Percentiles rank a stretch among this genome's conserved stretches.
phyloP scores from a whole-genome alignment of 2,329 filamentous ascomycete species.

The Penicillium sp. region DNA sequence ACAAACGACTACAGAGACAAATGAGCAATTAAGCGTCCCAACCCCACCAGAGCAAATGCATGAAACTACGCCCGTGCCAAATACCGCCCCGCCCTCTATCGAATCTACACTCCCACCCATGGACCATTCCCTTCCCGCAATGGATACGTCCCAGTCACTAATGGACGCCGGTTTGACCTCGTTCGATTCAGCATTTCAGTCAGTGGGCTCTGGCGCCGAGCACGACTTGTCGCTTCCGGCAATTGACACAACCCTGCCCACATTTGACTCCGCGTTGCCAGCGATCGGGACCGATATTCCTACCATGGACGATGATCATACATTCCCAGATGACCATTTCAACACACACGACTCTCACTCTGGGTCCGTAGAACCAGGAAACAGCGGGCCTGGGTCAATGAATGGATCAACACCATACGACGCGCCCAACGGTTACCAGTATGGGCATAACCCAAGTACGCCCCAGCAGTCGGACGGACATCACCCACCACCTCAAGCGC shows the following conservation, averaged over 20 bases:
- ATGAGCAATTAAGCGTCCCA: background rate
- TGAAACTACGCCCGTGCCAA: conserved; percentile 2
- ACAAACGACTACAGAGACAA: background rate
- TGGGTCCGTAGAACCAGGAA: conserved; percentile 15
- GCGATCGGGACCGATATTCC: conserved; percentile 34
- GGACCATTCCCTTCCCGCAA: conserved; percentile 20
- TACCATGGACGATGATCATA: conserved; percentile 30
- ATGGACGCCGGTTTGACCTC: conserved; percentile 27
- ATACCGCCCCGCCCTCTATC: conserved; percentile 13
- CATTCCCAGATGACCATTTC: conserved; percentile 23
- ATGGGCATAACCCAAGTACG: conserved; percentile 25
- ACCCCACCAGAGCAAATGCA: background rate
- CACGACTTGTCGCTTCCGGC: conserved; percentile 24
- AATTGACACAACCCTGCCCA: conserved; percentile 28
- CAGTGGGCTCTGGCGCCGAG: conserved; percentile 19
- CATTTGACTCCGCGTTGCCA: conserved; percentile 29
- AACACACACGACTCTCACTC: conserved; percentile 17
- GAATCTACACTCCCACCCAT: conserved; percentile 27
- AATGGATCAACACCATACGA: conserved; percentile 46
- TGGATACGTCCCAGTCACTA: conserved; percentile 27
- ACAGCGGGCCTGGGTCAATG: conserved; percentile 24
- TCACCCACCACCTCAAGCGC: conserved; percentile 31
- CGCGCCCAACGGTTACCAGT: conserved; percentile 43
- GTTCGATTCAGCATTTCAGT: conserved; percentile 23
- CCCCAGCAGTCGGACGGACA: conserved; percentile 45